phyloP scores from a whole-genome alignment of 805 yeast species.

The Sugiyamaella lignohabitans region DNA sequence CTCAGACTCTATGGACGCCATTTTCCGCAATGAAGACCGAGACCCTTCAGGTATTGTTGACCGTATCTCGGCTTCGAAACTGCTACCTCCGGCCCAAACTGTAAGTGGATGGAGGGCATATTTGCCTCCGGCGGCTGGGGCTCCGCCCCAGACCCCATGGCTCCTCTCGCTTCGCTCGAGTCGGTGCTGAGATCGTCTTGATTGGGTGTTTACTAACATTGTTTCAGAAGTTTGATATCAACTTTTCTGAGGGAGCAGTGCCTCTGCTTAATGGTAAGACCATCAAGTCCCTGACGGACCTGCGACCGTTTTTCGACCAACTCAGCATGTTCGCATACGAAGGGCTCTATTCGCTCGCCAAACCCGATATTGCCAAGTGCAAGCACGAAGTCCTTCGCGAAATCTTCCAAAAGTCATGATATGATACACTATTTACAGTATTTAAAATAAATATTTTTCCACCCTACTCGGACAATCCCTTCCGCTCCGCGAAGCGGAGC shows the following conservation, averaged over 20 bases:
- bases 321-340: slow-evolving; percentile 61
- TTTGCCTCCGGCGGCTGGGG: too few relatives aligned
- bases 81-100: slow-evolving; percentile 19
- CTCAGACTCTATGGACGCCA: slow-evolving; percentile 56
- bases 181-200: background rate
- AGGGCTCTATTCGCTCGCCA: slow-evolving; percentile 49
- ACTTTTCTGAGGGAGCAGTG: slow-evolving; percentile 18
- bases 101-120: slow-evolving; percentile 16
- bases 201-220: slow-evolving; percentile 1
- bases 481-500: too few relatives aligned
- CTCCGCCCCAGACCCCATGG: too few relatives aligned
- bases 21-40: slow-evolving; percentile 35
- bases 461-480: too few relatives aligned
- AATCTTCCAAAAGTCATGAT: slow-evolving; percentile 29
- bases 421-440: background rate
- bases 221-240: slow-evolving; percentile 8
- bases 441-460: too few relatives aligned
- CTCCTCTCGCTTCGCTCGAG: too few relatives aligned
- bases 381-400: slow-evolving; percentile 55
- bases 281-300: slow-evolving; percentile 38
- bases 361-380: slow-evolving; percentile 41
- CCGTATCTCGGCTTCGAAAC: slow-evolving; percentile 29
- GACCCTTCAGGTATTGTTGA: slow-evolving; percentile 42
- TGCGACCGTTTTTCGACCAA: slow-evolving; percentile 60
- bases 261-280: slow-evolving; percentile 39